Conservation (phyloP, 208 protist genomes). For the Acanthamoeba divionensis region DNA sequence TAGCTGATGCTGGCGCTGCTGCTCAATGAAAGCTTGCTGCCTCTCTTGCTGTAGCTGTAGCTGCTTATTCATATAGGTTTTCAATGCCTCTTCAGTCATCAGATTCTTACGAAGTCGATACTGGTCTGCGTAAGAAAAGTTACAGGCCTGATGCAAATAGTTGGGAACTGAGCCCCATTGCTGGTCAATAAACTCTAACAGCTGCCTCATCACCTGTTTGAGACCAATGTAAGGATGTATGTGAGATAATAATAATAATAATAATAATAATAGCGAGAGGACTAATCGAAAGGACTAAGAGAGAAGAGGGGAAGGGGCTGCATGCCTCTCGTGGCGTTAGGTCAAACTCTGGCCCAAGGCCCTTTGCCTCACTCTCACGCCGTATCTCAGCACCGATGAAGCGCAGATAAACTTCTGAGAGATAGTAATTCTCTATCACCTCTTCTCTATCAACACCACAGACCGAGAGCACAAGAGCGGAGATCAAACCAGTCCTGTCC, state of each 20-base stretch:
- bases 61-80: too few relatives aligned
- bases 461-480: not conserved
- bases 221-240: too few relatives aligned
- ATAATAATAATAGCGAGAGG: too few relatives aligned
- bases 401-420: not conserved
- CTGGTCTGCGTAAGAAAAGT: constrained; percentile 39
- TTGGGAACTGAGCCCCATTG: constrained; percentile 8
- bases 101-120: not conserved
- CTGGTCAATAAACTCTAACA: constrained; percentile 28
- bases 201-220: not conserved
- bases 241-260: too few relatives aligned
- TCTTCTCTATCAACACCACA: constrained; percentile 12
- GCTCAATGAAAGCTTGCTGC: too few relatives aligned
- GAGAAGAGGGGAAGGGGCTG: too few relatives aligned
- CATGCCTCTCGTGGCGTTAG: too few relatives aligned
- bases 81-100: too few relatives aligned
- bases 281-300: too few relatives aligned
- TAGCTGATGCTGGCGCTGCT: too few relatives aligned
- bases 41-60: too few relatives aligned
- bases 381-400: not conserved
- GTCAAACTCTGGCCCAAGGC: too few relatives aligned
- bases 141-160: constrained; percentile 35
- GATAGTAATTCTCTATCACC: constrained; percentile 29
- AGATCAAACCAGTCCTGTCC: constrained; percentile 17
- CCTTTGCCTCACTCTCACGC: not conserved